Conservation (phyloP, 306 rosid genomes). For the Ziziphus jujuba region DNA sequence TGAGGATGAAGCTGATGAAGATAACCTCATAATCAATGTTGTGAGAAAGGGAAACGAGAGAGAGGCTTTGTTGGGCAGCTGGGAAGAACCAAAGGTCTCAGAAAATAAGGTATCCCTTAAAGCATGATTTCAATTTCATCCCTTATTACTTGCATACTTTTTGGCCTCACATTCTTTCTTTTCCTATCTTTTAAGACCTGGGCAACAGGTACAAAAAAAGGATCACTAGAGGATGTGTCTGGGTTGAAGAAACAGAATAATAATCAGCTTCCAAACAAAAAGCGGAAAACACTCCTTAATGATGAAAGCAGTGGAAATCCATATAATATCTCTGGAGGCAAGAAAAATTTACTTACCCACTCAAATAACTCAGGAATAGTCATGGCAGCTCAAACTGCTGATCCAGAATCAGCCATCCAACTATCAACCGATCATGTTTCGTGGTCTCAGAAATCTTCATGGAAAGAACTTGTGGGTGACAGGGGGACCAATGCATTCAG, state of each 20-base stretch:
- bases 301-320: constrained; percentile 27
- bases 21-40: constrained; percentile 66
- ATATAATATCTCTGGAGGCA: constrained; percentile 21
- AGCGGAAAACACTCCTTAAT: constrained; percentile 37
- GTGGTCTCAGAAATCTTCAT: constrained; percentile 77
- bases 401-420: constrained; percentile 32
- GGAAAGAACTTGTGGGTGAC: constrained; percentile 66
- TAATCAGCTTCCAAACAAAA: constrained; percentile 38
- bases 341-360: constrained; percentile 23
- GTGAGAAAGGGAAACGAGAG: constrained; percentile 33
- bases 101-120: constrained; percentile 36
- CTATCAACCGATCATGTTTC: constrained; percentile 36
- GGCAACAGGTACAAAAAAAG: constrained; percentile 46
- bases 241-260: constrained; percentile 30
- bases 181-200: constrained; percentile 23
- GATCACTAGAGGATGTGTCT: constrained; percentile 21
- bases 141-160: constrained; percentile 11
- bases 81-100: constrained; percentile 42
- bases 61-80: constrained; percentile 20
- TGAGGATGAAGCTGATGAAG: constrained; percentile 60
- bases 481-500: constrained; percentile 46
- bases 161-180: constrained; percentile 10
- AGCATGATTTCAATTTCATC: constrained; percentile 2
- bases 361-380: constrained; percentile 24
- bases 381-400: constrained; percentile 29